Percentiles rank a stretch among this genome's conserved stretches.
phyloP scores from a whole-genome alignment of 2,329 filamentous ascomycete species.

The Paracamarosporium sp. region DNA sequence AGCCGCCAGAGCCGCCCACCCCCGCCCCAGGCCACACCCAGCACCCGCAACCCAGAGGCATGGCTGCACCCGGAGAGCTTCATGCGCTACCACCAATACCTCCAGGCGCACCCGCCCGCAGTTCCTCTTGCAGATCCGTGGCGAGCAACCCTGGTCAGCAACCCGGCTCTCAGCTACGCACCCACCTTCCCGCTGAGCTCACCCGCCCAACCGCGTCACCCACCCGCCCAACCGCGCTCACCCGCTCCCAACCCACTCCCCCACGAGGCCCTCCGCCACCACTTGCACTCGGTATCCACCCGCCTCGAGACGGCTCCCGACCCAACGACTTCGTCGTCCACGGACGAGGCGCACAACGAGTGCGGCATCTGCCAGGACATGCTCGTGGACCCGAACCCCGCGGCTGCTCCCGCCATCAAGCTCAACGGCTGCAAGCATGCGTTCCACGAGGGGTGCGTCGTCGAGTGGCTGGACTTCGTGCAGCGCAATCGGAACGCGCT shows the following conservation, averaged over 20 bases:
- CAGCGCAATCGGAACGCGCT: neutral
- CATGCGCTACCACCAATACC: too few relatives aligned
- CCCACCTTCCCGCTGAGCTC: too few relatives aligned
- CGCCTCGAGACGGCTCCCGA: neutral
- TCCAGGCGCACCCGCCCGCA: too few relatives aligned
- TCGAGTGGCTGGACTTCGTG: neutral
- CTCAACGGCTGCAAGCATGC: neutral
- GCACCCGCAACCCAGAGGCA: too few relatives aligned
- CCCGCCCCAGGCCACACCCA: too few relatives aligned
- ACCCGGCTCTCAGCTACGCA: too few relatives aligned
- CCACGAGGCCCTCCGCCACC: neutral
- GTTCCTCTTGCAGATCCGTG: too few relatives aligned
- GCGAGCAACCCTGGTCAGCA: too few relatives aligned
- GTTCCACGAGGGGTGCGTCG: neutral
- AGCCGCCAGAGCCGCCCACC: too few relatives aligned
- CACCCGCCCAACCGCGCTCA: neutral
- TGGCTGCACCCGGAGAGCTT: too few relatives aligned
- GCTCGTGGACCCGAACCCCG: neutral
- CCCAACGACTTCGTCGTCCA: neutral
- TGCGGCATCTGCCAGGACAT: neutral
- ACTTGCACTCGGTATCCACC: neutral
- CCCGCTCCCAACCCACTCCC: neutral
- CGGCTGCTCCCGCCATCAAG: neutral
- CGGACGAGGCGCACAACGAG: constrained; percentile 2
- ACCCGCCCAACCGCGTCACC: neutral